Percentiles rank a stretch among this genome's conserved stretches.
phyloP scores from a whole-genome alignment of 1,284 basidiomycete genomes.

The Cryptococcus sp. region DNA sequence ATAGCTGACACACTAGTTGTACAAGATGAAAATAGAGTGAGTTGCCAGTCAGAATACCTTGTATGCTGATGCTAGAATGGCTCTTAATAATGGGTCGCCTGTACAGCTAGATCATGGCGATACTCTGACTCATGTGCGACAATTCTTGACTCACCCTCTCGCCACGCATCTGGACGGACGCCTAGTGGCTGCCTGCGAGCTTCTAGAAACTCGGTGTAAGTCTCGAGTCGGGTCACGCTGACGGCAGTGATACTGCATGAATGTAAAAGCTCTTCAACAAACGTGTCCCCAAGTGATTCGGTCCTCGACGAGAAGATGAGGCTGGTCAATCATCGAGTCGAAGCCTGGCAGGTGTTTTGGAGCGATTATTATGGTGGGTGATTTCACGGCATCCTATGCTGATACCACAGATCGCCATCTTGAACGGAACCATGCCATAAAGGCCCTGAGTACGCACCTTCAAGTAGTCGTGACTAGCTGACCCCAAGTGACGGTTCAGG shows the following conservation, averaged over 20 bases:
- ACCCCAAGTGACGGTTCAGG: too few species aligned
- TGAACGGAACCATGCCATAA: too few species aligned
- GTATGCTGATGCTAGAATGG: conserved; percentile 20
- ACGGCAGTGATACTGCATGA: conserved; percentile 4
- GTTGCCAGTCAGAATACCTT: too few species aligned
- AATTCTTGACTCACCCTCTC: conserved; percentile 74
- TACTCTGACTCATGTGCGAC: conserved; percentile 69
- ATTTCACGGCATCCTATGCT: too few species aligned
- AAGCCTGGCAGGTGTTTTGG: conserved; percentile 44
- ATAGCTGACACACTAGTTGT: too few species aligned
- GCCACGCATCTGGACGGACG: conserved; percentile 85
- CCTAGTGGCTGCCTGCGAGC: conserved; percentile 69
- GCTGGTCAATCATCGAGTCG: conserved; percentile 32
- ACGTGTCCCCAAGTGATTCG: conserved; percentile 19
- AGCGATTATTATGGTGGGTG: conserved; percentile 31
- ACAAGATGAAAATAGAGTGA: too few species aligned
- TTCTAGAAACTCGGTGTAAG: conserved; percentile 36
- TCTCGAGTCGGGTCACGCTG: neutral
- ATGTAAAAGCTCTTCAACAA: too few species aligned
- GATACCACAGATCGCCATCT: too few species aligned
- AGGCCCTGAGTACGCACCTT: too few species aligned
- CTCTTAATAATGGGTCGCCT: conserved; percentile 63
- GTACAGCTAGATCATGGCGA: conserved; percentile 83
- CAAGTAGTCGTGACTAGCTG: too few species aligned
- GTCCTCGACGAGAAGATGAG: conserved; percentile 39